Base-by-base conservation (phyloP, 495 filamentous ascomycete species). In the Aspergillus coremiiformis region DNA sequence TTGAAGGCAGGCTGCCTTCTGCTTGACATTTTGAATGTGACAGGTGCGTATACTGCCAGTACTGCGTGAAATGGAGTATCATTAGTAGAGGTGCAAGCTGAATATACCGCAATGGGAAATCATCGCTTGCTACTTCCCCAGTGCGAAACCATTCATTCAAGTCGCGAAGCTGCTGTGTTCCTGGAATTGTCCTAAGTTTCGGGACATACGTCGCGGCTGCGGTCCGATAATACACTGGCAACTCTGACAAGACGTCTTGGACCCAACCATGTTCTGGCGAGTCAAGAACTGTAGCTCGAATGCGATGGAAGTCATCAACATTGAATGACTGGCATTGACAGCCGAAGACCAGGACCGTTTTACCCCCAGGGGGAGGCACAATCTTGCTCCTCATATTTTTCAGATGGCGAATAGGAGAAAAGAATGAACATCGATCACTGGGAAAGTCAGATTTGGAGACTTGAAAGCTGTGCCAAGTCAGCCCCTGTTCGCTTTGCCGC, bases 21-120 rank as follows among this genome's bases (percentile, higher is more conserved):
- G 19, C 14, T 2, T 0, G 10, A 39, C 37, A 44, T 17, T 39
- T 47, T 0, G 21, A n/a, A 8, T 48, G 42, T 5, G 44, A 47
- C n/a, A 57, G 20, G 4, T 41, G 21, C 23, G 47, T 22, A 27
- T 57, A 62, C 50, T 58, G 53, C 26, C 10, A 19, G 46, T 68
- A 74, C 46, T 72, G 60, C 9, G 56, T 52, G 12, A 72, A 55
- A 46, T 73, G 70, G 1, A 52, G 47, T 21, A 71, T 57, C 35
- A 73, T 61, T 1, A 72, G 55, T n/a, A 74, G 60, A 0, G 71
- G 70, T 7, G 57, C 64, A 35, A 73, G 61, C 8, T 68, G 51
- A 10, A 65, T 54, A 48, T 71, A 73, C 4, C 67, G 57, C 42
- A 62, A 32, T 5, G 56, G 58, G 33, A 63, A 63, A 11, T 9